Conservation (phyloP, 2,329 filamentous ascomycete species). For the Emydomyces testavorans region DNA sequence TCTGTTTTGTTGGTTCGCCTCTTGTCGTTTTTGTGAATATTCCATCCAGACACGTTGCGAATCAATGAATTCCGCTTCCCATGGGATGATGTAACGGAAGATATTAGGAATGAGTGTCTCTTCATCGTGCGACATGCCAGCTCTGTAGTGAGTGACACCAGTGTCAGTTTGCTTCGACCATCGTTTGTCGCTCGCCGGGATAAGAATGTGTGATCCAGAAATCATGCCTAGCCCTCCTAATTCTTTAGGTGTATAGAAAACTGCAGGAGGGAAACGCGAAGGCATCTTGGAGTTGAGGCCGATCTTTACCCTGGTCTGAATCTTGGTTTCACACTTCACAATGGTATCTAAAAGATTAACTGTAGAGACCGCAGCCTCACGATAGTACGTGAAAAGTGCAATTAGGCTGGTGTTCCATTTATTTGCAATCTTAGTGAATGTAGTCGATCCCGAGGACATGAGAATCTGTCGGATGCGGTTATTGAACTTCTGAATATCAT, state of each 20-base stretch:
- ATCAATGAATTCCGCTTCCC: slow-evolving; percentile 98
- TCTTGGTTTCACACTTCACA: slow-evolving; percentile 99
- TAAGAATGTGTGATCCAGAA: slow-evolving; percentile 93
- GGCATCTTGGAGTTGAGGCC: slow-evolving; percentile 99
- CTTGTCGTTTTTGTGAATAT: slow-evolving; percentile 93
- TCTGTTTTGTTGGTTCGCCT: slow-evolving; percentile 94
- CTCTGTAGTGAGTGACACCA: slow-evolving; percentile 90
- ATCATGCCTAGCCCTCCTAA: slow-evolving; percentile 97
- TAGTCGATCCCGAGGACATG: slow-evolving; percentile 98
- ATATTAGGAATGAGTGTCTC: slow-evolving; percentile 98
- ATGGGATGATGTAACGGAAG: slow-evolving; percentile 97
- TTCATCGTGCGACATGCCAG: slow-evolving; percentile 96
- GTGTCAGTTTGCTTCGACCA: slow-evolving; percentile 98
- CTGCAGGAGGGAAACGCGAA: slow-evolving; percentile 91
- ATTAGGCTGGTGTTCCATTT: slow-evolving; percentile 99
- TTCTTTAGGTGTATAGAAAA: slow-evolving; percentile 98
- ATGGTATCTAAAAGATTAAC: slow-evolving; percentile 91
- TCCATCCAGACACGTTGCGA: slow-evolving; percentile 99
- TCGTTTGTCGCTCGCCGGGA: slow-evolving; percentile 92
- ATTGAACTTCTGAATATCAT: slow-evolving; percentile 98
- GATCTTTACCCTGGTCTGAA: slow-evolving; percentile 97
- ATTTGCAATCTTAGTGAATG: slow-evolving; percentile 98
- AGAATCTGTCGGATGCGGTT: slow-evolving; percentile 96
- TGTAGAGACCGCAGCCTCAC: slow-evolving; percentile 91
- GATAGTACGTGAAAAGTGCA: slow-evolving; percentile 95